Evolutionary conservation across 1,139 yeast genomes (phyloP), one percentile per base, ranked within the genome.

Genomic region (Tardiomyces depauwii): DNA sequence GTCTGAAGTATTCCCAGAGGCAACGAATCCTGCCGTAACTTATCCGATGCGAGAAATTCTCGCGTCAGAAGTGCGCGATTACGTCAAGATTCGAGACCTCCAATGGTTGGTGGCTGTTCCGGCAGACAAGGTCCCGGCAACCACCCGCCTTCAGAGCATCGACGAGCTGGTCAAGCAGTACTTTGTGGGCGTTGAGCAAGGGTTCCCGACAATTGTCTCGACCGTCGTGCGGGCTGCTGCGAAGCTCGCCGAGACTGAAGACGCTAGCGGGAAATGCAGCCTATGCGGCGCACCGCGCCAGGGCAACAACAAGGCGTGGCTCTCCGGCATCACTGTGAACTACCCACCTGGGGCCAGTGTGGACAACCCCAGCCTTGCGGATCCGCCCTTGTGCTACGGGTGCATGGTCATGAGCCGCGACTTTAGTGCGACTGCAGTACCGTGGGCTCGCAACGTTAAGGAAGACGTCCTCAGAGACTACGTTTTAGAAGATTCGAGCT

Each of bases 141-240:
- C 59, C 41, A 76, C 79, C 18, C 84, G 79, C 60, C 76, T 80
- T 53, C 78, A 83, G 72, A 84, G 95, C 2, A 81, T 91, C 28
- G 80, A 85, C 55, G 94, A 86, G 56, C 71, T 91, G 44, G 80
- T 89, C 1, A 70, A 78, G 39, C 76, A 80, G 47, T 91, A 91
- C 62, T 87, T 88, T 57, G 72, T 69, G 36, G 74, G 74, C 40
- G 77, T 89, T 33, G 96, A 88, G 57, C 73, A 76, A 10, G 94
- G 84, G 7, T 89, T 88, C 58, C 87, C 96, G 0, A 87, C 94
- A 45, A 87, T 93, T 2, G 91, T 93, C 2, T 83, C 96, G 0
- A 89, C 98, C 0, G 97, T 91, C 18, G 89, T 88, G 12, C 80
- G 86, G 52, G 89, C 95, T 0, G 95, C 94, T 11, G 81, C 80